Conservation (phyloP, 257 asterid species). For the Nicotiana tabacum region DNA sequence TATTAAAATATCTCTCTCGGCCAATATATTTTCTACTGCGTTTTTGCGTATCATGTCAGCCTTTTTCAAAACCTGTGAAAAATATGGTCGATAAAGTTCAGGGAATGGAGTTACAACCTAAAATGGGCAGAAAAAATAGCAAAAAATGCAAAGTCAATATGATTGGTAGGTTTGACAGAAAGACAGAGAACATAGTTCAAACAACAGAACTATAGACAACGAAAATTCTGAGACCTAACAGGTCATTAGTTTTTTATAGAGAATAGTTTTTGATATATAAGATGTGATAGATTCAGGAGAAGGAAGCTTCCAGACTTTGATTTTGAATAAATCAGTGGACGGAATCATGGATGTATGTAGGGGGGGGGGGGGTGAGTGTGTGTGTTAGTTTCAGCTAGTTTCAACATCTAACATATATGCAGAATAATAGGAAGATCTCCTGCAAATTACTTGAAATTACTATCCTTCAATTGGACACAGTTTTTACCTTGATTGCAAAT, state of each 20-base stretch:
- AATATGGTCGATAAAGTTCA: slow-evolving; percentile 1
- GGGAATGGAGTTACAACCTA: background rate
- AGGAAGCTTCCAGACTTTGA: background rate
- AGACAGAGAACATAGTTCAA: background rate
- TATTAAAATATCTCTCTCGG: slow-evolving; percentile 94
- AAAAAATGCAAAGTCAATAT: background rate
- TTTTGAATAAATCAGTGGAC: background rate
- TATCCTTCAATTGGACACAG: background rate
- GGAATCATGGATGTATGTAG: background rate
- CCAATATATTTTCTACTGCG: slow-evolving; percentile 93
- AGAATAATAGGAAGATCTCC: background rate
- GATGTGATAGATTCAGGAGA: background rate
- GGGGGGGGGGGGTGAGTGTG: background rate
- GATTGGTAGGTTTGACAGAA: background rate
- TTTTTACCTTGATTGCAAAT: slow-evolving; percentile 88
- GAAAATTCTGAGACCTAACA: background rate
- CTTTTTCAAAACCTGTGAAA: slow-evolving; percentile 79
- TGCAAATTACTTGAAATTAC: slow-evolving; percentile 6
- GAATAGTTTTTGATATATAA: background rate
- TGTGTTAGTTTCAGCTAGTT: background rate
- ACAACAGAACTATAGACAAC: background rate
- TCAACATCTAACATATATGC: background rate
- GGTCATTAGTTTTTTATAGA: background rate
- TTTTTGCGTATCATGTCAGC: slow-evolving; percentile 96
- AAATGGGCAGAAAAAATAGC: background rate